Evolutionary conservation across 805 yeast species (phyloP), one percentile per base, ranked within the genome.

Genomic region (Candida oleophila): DNA sequence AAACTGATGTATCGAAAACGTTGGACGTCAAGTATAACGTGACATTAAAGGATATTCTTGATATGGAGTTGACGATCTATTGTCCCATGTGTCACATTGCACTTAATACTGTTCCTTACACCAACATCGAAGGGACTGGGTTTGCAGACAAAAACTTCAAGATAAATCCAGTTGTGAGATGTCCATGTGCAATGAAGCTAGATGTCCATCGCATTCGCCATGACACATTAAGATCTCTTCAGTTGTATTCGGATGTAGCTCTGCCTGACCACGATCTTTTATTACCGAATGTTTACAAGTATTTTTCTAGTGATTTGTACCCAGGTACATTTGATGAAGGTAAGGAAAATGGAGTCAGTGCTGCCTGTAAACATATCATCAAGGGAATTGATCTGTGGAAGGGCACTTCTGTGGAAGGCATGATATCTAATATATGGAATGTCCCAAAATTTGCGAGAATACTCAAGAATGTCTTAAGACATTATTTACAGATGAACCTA

Each of bases 401-500:
- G 14, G 18, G 36, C 7, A 15, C 36, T 14, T 33, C 36, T 9
- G 20, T 30, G 11, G 15, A 8, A 8, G 36, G 14, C 7, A 8
- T 33, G 7, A 33, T 33, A 33, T 4, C 7, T 8, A 14, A 14
- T 8, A 8, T 33, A 12, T 14, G 36, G 18, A 12, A 7, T 14
- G 36, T 33, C 7, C 18, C 36, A 12, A 33, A 15, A 33, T 33
- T 33, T 15, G 7, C 18, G 5, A 33, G 36, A 33, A 33, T 33
- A 12, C 4, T 33, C 5, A 33, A 33, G 18, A 33, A 22, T 14
- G 11, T 45, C 14, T 36, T 46, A 14, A 36, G 52, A 28, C 33
- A 44, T 28, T 50, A 50, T 32, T 22, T 46, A 14, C 25, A 36
- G n/a, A 45, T 46, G 48, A 50, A 50, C 30, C 36, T 44, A n/a